Evolutionary conservation across 2,329 filamentous ascomycete species (phyloP).

Genomic region (Ophiosphaerella herpotricha): DNA sequence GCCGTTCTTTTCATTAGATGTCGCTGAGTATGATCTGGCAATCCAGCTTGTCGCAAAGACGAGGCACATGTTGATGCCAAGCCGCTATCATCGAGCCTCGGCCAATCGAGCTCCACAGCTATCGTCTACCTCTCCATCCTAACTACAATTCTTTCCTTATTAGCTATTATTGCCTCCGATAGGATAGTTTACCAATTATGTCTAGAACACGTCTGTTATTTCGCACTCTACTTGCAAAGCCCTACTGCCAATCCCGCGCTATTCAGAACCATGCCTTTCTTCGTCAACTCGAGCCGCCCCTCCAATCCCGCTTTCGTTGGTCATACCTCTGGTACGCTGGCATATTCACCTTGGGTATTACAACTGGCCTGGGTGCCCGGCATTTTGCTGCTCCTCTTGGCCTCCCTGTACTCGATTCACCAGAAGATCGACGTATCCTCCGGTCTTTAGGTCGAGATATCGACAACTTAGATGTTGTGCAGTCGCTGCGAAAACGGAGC

Average conservation of each 20-base stretch:
- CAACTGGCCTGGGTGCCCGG: conserved; percentile 28
- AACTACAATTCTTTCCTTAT: background rate
- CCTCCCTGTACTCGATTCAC: conserved; percentile 31
- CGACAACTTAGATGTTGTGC: conserved; percentile 40
- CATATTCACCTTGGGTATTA: conserved; percentile 30
- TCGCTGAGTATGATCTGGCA: no score
- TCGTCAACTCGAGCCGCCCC: conserved; percentile 13
- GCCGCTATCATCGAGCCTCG: conserved; percentile 34
- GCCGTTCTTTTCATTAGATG: no score
- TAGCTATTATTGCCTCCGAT: background rate
- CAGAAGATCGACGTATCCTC: conserved; percentile 35
- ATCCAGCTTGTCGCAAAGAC: background rate
- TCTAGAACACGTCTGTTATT: conserved; percentile 22
- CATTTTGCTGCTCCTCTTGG: conserved; percentile 33
- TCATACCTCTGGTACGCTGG: conserved; percentile 40
- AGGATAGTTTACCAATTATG: conserved; percentile 15
- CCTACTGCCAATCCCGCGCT: conserved; percentile 2
- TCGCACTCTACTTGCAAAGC: conserved; percentile 9
- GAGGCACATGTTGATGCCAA: conserved; percentile 12
- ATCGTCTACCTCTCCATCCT: conserved; percentile 1
- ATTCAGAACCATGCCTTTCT: conserved; percentile 4
- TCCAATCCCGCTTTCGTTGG: conserved; percentile 31
- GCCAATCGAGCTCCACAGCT: conserved; percentile 10
- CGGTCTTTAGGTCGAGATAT: conserved; percentile 30
- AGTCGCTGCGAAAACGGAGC: conserved; percentile 34